Conservation (phyloP, 208 protist species). For the Wallacemonas sp. region DNA sequence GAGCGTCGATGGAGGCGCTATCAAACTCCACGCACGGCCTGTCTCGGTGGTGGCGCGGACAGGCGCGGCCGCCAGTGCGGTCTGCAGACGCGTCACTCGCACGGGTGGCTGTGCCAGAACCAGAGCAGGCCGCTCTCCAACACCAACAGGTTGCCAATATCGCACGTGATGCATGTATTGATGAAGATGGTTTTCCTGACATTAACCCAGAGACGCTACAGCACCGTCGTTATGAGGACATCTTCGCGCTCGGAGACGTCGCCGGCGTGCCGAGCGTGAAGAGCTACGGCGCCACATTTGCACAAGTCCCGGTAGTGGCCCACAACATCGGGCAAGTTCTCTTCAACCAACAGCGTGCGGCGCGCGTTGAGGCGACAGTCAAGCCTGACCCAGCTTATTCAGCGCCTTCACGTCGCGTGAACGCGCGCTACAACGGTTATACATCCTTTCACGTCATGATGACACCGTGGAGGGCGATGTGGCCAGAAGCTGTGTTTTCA, state of each 20-base stretch:
- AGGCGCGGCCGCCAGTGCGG: too few species aligned
- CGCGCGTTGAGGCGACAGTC: too few species aligned
- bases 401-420: constrained; percentile 17
- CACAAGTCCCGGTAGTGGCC: constrained; percentile 82
- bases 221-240: constrained; percentile 62
- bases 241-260: constrained; percentile 86
- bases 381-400: too few species aligned
- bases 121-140: too few species aligned
- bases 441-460: constrained; percentile 82
- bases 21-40: too few species aligned
- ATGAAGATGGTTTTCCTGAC: constrained; percentile 67
- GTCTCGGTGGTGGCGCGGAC: too few species aligned
- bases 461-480: constrained; percentile 84
- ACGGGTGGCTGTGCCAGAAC: too few species aligned
- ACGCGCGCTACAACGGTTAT: constrained; percentile 71
- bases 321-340: constrained; percentile 78
- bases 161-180: constrained; percentile 5
- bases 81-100: too few species aligned
- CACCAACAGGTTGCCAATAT: neutral
- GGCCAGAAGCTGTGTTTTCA: constrained; percentile 76
- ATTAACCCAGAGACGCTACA: constrained; percentile 75
- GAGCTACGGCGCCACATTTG: constrained; percentile 74
- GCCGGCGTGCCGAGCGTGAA: constrained; percentile 78
- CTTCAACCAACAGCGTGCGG: constrained; percentile 15
- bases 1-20: neutral